Evolutionary conservation across 805 yeast genomes (phyloP).

Genomic region (Ogataea ganodermae): DNA sequence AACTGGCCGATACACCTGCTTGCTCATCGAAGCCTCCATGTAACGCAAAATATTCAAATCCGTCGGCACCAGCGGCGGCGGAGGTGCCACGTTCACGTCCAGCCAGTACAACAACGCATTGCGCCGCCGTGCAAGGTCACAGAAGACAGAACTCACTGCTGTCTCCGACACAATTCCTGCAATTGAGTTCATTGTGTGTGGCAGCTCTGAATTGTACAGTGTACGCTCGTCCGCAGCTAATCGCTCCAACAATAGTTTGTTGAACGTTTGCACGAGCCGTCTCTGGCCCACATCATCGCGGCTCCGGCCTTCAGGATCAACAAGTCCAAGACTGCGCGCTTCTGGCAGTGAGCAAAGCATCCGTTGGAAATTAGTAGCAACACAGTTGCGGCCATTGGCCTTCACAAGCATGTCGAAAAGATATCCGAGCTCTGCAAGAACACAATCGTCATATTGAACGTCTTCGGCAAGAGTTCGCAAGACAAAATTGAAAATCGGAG

Average conservation of each 20-base stretch:
- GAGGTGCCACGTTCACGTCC: slow-evolving; percentile 41
- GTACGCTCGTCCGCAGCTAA: slow-evolving; percentile 51
- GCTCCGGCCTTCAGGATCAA: slow-evolving; percentile 50
- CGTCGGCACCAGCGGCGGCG: slow-evolving; percentile 36
- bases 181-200: slow-evolving; percentile 30
- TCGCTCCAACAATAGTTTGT: slow-evolving; percentile 56
- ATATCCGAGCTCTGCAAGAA: slow-evolving; percentile 83
- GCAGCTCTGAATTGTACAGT: slow-evolving; percentile 27
- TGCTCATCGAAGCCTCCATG: slow-evolving; percentile 62
- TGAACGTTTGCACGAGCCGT: slow-evolving; percentile 52
- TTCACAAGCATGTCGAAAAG: slow-evolving; percentile 88
- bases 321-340: slow-evolving; percentile 53
- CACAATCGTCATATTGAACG: slow-evolving; percentile 46
- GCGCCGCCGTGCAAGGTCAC: slow-evolving; percentile 36
- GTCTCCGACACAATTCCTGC: slow-evolving; percentile 48
- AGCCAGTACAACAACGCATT: slow-evolving; percentile 40
- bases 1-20: slow-evolving; percentile 49
- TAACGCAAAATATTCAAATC: slow-evolving; percentile 51
- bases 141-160: slow-evolving; percentile 41
- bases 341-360: slow-evolving; percentile 49
- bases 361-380: slow-evolving; percentile 76
- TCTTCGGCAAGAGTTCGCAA: slow-evolving; percentile 57
- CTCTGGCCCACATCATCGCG: slow-evolving; percentile 48
- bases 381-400: slow-evolving; percentile 76
- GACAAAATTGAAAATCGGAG: slow-evolving; percentile 68